Conservation (phyloP, 1,284 basidiomycete species). For the Irpex lacteus region DNA sequence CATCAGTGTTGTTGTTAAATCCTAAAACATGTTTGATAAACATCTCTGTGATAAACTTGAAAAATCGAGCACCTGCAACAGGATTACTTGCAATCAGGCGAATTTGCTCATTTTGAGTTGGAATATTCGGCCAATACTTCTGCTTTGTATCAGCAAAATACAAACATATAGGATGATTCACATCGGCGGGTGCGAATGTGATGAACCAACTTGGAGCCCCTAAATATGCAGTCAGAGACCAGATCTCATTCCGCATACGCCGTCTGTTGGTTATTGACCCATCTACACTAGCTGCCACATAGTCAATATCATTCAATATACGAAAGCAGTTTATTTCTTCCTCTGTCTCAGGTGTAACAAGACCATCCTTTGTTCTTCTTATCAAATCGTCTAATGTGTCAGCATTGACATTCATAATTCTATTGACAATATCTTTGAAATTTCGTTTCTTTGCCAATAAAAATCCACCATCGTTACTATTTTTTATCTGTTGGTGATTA, state of each 20-base stretch:
- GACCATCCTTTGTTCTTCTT: neutral
- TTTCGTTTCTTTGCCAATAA: neutral
- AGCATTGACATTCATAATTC: neutral
- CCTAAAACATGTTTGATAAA: conserved; percentile 31
- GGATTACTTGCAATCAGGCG: conserved; percentile 28
- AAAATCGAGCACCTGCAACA: conserved; percentile 19
- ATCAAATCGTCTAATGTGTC: neutral
- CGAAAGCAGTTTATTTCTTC: neutral
- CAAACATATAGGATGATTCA: neutral
- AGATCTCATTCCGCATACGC: neutral
- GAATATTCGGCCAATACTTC: neutral
- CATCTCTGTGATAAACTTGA: conserved; percentile 13
- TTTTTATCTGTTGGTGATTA: too few relatives aligned
- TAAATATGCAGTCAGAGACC: neutral
- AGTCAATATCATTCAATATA: neutral
- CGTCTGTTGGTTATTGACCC: neutral
- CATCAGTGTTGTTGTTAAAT: conserved; percentile 15
- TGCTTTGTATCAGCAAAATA: neutral
- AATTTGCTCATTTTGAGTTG: conserved; percentile 3
- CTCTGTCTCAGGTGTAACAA: neutral
- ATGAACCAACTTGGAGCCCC: conserved; percentile 1
- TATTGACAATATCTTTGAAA: neutral
- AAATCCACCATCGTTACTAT: neutral
- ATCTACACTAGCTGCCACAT: neutral
- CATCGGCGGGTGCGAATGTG: neutral